A percentile compares a stretch with the other conserved stretches of the same genome.
Evolutionary conservation across 1,139 yeast species (phyloP).

Genomic region (Hyphopichia pseudoburtonii): DNA sequence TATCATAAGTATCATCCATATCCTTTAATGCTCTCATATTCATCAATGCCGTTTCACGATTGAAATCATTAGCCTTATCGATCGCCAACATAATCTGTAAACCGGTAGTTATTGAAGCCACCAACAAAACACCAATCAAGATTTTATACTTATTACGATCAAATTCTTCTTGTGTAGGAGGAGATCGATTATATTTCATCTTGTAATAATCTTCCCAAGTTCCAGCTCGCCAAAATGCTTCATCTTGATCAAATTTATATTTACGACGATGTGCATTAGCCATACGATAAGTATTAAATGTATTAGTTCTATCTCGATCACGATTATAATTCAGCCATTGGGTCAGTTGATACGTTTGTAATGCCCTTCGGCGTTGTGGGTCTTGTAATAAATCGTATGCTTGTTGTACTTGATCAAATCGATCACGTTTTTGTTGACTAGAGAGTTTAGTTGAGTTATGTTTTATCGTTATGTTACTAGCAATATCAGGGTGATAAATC

Average conservation of each 20-base stretch:
- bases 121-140: conserved; percentile 40
- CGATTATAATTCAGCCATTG: conserved; percentile 25
- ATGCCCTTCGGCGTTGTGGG: conserved; percentile 44
- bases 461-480: conserved; percentile 24
- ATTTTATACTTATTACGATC: conserved; percentile 48
- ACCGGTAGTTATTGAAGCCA: conserved; percentile 38
- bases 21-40: conserved; percentile 51
- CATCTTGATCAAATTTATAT: conserved; percentile 36
- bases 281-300: conserved; percentile 38
- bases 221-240: conserved; percentile 63
- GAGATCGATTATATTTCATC: conserved; percentile 37
- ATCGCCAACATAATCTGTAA: conserved; percentile 48
- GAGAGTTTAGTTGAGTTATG: conserved; percentile 30
- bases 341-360: conserved; percentile 25
- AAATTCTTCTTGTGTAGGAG: conserved; percentile 44
- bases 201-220: conserved; percentile 69
- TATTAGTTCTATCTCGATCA: conserved; percentile 44
- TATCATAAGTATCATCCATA: conserved; percentile 47
- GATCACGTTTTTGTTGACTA: conserved; percentile 43
- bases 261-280: conserved; percentile 40
- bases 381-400: conserved; percentile 74
- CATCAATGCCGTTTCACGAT: conserved; percentile 27
- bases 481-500: conserved; percentile 82
- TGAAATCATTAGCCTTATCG: conserved; percentile 32
- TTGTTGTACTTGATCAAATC: conserved; percentile 70